Percentiles rank a stretch among this genome's conserved stretches.
Conservation (phyloP, 2,329 filamentous ascomycete genomes). For the Dryadomyces quercus-mongolicae region DNA sequence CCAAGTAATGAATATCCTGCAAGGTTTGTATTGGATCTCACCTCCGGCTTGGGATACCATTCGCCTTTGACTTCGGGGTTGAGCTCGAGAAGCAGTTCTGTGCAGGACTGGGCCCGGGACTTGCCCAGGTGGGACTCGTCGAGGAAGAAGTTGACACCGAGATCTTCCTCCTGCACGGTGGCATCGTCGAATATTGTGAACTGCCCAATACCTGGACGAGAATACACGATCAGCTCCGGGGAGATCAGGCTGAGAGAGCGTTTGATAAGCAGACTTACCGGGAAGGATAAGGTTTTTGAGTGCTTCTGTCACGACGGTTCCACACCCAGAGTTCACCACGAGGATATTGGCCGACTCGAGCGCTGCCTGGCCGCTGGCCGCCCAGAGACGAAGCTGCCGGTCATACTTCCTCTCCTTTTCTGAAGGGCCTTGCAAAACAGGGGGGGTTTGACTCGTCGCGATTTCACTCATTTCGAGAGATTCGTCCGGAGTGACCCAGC, state of each 20-base stretch:
- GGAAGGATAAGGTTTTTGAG: slow-evolving; percentile 93
- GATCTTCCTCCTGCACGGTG: slow-evolving; percentile 64
- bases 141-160: slow-evolving; percentile 96
- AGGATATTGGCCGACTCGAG: slow-evolving; percentile 88
- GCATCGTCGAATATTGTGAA: slow-evolving; percentile 85
- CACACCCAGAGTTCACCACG: slow-evolving; percentile 75
- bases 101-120: slow-evolving; percentile 65
- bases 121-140: slow-evolving; percentile 67
- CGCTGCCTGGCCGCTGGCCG: slow-evolving; percentile 78
- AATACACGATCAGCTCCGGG: too few species aligned
- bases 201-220: slow-evolving; percentile 70
- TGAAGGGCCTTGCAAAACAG: slow-evolving; percentile 38
- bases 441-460: slow-evolving; percentile 31
- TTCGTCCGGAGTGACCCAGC: too few species aligned
- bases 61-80: slow-evolving; percentile 84
- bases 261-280: too few species aligned
- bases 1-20: neutral
- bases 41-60: slow-evolving; percentile 44
- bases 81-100: slow-evolving; percentile 67
- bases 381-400: slow-evolving; percentile 89
- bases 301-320: slow-evolving; percentile 78
- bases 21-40: slow-evolving; percentile 10
- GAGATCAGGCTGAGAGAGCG: too few species aligned
- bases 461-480: slow-evolving; percentile 28
- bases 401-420: slow-evolving; percentile 75